A percentile compares a stretch with the other conserved stretches of the same genome.
Conservation (phyloP, 345 rosid genomes). For the Isatis tinctoria region DNA sequence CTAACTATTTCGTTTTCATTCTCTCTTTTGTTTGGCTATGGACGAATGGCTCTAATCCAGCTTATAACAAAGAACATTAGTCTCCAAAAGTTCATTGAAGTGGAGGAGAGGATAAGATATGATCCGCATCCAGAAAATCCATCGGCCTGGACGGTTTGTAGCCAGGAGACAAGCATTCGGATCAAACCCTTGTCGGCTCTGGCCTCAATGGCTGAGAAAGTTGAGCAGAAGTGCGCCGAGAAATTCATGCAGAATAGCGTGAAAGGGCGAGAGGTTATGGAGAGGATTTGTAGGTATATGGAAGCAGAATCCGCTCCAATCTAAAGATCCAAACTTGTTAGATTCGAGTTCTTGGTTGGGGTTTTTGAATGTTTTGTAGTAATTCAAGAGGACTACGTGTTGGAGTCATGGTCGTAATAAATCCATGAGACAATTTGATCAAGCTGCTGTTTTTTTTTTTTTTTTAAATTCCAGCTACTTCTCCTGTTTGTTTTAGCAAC, state of each 20-base stretch:
- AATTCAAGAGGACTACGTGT: background rate
- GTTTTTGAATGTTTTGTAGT: conserved; percentile 20
- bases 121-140: conserved; percentile 93
- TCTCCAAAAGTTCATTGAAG: conserved; percentile 87
- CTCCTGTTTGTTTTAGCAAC: conserved; percentile 7
- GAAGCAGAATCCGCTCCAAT: conserved; percentile 73
- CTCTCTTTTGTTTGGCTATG: background rate
- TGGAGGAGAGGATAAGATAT: conserved; percentile 78
- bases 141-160: conserved; percentile 69
- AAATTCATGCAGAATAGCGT: conserved; percentile 88
- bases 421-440: conserved; percentile 7
- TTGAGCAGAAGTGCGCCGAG: conserved; percentile 85
- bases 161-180: conserved; percentile 82
- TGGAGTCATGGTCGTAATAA: conserved; percentile 20
- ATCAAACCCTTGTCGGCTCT: conserved; percentile 85
- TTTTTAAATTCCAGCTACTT: background rate
- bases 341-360: background rate
- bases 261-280: conserved; percentile 96
- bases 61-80: conserved; percentile 77
- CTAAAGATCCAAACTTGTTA: conserved; percentile 21
- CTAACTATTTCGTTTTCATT: background rate
- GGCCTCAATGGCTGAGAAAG: conserved; percentile 98
- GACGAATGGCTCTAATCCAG: conserved; percentile 24
- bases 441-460: background rate
- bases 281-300: conserved; percentile 89